These are phyloP conservation scores for Citrus hindsii DNA, from an alignment of 345 rosid species.

Conservation along the genomic window DNA sequence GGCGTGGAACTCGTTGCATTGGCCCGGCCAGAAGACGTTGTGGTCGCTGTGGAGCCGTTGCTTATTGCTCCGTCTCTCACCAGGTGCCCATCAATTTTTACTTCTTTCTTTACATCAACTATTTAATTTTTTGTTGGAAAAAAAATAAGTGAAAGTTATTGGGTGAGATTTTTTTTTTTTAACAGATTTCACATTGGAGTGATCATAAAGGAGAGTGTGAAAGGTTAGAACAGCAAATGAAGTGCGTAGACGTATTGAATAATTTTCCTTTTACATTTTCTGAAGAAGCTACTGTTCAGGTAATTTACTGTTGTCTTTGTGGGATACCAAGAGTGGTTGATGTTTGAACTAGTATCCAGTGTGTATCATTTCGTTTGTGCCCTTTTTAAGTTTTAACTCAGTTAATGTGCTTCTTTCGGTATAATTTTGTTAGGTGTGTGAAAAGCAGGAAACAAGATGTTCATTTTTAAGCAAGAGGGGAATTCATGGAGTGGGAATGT, in stretches of 20 bases:
- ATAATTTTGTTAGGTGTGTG: constrained; percentile 34
- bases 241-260: constrained; percentile 45
- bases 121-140: not conserved
- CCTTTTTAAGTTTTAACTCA: not conserved
- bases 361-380: not conserved
- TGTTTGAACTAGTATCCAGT: not conserved
- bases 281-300: constrained; percentile 66
- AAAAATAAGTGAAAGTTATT: not conserved
- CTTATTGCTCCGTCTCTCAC: constrained; percentile 84
- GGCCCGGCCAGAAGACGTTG: constrained; percentile 68
- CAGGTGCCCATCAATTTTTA: constrained; percentile 38
- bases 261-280: constrained; percentile 80
- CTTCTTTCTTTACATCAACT: not conserved
- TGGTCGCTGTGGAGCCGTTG: constrained; percentile 70
- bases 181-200: constrained; percentile 65
- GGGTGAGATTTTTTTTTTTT: not conserved
- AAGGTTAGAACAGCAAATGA: constrained; percentile 82
- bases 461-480: constrained; percentile 63
- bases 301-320: constrained; percentile 4
- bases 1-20: constrained; percentile 53
- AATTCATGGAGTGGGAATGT: constrained; percentile 68
- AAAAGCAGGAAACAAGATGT: constrained; percentile 60
- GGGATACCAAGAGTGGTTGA: not conserved
- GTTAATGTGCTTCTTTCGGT: not conserved
- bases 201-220: constrained; percentile 80